These are phyloP conservation scores for Favolaschia claudopus DNA, from an alignment of 768 basidiomycete species.

Conservation along the genomic window DNA sequence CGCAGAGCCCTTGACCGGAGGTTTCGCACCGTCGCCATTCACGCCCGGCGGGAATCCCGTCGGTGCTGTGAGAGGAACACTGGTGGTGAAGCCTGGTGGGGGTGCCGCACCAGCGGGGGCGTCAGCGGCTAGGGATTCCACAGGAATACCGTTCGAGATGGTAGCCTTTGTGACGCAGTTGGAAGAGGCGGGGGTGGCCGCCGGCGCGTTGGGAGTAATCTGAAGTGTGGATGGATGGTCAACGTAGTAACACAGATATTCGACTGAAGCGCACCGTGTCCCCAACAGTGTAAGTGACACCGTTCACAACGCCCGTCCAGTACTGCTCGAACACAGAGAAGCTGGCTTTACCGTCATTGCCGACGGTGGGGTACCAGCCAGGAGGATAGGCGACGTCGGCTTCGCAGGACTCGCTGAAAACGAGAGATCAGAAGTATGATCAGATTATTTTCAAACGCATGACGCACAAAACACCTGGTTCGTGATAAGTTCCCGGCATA, in stretches of 20 bases:
- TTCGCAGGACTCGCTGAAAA: constrained; percentile 48
- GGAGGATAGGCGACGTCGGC: constrained; percentile 56
- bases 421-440: neutral
- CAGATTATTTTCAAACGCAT: neutral
- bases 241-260: neutral
- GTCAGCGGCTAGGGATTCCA: constrained; percentile 26
- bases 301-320: constrained; percentile 45
- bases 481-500: constrained; percentile 55
- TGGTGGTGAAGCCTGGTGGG: constrained; percentile 11
- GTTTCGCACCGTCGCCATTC: neutral
- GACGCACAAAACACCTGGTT: constrained; percentile 50
- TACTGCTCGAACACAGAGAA: constrained; percentile 55
- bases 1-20: no score
- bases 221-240: neutral
- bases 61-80: neutral
- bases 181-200: constrained; percentile 47
- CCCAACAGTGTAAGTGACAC: constrained; percentile 47
- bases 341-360: constrained; percentile 42
- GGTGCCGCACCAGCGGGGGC: constrained; percentile 2
- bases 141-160: constrained; percentile 46
- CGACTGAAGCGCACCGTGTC: constrained; percentile 33
- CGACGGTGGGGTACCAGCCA: constrained; percentile 53
- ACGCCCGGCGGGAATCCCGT: neutral
- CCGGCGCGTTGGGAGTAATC: constrained; percentile 44
- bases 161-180: constrained; percentile 48